Evolutionary conservation across 805 yeast genomes (phyloP).

Genomic region (Ogataea sp.): DNA sequence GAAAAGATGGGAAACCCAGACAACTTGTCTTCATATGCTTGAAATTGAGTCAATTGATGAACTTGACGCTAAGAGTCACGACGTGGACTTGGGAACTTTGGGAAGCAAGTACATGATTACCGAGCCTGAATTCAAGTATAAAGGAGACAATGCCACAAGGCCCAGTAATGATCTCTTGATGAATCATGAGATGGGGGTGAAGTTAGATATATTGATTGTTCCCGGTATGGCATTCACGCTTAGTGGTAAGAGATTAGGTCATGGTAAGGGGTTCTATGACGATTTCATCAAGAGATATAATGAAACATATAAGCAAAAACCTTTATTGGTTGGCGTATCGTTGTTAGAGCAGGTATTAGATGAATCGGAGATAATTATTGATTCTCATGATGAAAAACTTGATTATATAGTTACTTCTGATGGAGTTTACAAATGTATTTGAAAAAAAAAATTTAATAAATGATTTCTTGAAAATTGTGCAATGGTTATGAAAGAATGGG

Average conservation of each 20-base stretch:
- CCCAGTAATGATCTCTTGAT: constrained; percentile 15
- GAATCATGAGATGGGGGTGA: constrained; percentile 1
- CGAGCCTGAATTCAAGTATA: constrained; percentile 46
- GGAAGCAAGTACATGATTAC: constrained; percentile 57
- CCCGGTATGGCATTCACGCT: constrained; percentile 81
- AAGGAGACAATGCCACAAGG: constrained; percentile 3
- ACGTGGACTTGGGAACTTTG: constrained; percentile 40
- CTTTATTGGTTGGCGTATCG: constrained; percentile 55
- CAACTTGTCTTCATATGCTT: constrained; percentile 49
- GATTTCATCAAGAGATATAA: constrained; percentile 51
- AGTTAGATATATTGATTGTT: constrained; percentile 62
- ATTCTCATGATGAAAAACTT: constrained; percentile 54
- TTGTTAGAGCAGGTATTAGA: constrained; percentile 52
- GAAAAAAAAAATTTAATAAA: constrained; percentile 2
- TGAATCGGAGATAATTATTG: constrained; percentile 29
- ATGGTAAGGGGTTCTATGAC: constrained; percentile 92
- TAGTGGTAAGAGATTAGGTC: constrained; percentile 56
- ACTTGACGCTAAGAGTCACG: constrained; percentile 27
- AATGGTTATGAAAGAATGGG: too few relatives aligned
- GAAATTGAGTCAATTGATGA: constrained; percentile 33
- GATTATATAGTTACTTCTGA: constrained; percentile 45
- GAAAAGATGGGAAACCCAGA: constrained; percentile 20
- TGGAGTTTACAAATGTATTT: constrained; percentile 1
- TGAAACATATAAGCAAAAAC: constrained; percentile 24
- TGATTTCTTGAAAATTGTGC: too few relatives aligned